Evolutionary conservation across 768 basidiomycete genomes (phyloP), one percentile per base, ranked within the genome.

Genomic region (Chalciporus pseudorubinellus): DNA sequence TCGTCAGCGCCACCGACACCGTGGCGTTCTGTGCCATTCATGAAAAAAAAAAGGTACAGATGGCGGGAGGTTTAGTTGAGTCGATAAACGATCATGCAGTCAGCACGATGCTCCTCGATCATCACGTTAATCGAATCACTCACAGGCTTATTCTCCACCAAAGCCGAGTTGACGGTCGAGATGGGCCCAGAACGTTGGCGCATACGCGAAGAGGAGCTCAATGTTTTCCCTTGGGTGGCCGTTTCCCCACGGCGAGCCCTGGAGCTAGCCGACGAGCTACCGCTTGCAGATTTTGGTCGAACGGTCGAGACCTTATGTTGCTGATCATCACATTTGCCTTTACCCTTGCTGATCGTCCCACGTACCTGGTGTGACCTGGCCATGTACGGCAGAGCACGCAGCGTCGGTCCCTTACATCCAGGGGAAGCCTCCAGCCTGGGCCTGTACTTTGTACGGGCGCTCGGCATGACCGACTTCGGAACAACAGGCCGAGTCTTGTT

Each of bases 1-100:
- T 73, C 46, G 79, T 81, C 50, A 71, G 69, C 60, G 58, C 55
- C 52, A 63, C 60, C 39, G 61, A 44, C 40, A 54, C 52, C 60
- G 63, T 61, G 55, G 58, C 55, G n/a, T 28, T 57, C 66, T 70
- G 24, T 48, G 13, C 2, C 7, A 28, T 54, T 46, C 51, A 55
- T 51, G 34, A 18, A n/a, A 42, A 46, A 42, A 53, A 51, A 44
- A 46, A 39, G 58, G 67, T 36, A 68, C 55, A 58, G 51, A 57
- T 45, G 50, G 54, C 29, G 3, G 29, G 8, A 26, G 24, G 26
- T 10, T 38, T 52, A 21, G 16, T 39, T 28, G 45, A 48, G 47
- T 36, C 60, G 55, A 51, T 10, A 44, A 8, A 18, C 42, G 28
- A 53, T 52, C 22, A 49, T 46, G 34, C 16, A 29, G 58, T 68